Evolutionary conservation across 202 grass and related monocot species (phyloP).

Genomic region (Zoysia matrella): DNA sequence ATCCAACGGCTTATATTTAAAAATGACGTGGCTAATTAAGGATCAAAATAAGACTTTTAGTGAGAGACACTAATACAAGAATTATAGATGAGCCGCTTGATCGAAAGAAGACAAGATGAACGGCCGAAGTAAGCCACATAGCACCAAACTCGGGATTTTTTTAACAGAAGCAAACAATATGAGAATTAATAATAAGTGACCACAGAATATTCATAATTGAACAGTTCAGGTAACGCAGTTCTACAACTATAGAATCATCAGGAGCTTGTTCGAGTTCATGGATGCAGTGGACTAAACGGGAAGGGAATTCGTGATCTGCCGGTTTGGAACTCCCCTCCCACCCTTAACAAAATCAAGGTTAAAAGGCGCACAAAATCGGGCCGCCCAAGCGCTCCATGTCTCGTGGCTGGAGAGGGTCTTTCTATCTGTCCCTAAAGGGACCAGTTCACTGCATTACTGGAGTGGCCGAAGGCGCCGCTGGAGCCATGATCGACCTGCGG

Average conservation of each 20-base stretch:
- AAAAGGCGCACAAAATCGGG: conserved; percentile 37
- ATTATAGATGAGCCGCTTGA: background rate
- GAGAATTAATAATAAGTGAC: background rate
- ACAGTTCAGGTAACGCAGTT: conserved; percentile 31
- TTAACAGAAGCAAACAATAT: background rate
- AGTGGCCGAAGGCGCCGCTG: conserved; percentile 52
- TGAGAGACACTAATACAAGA: background rate
- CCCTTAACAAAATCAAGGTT: conserved; percentile 29
- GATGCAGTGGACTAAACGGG: conserved; percentile 30
- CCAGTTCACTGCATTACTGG: conserved; percentile 66
- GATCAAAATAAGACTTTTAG: too few relatives aligned
- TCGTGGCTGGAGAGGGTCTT: background rate
- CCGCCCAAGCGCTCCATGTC: too few relatives aligned
- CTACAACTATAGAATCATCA: conserved; percentile 24
- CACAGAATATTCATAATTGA: conserved; percentile 26
- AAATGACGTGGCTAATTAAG: too few relatives aligned
- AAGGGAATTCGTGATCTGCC: conserved; percentile 29
- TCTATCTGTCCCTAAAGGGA: conserved; percentile 57
- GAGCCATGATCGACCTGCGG: background rate
- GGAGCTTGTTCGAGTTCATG: conserved; percentile 39
- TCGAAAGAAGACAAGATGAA: background rate
- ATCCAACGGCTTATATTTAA: too few relatives aligned
- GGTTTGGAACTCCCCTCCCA: conserved; percentile 18
- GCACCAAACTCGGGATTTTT: background rate
- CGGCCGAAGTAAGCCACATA: background rate